These are phyloP conservation scores for Chrysochromulina parva DNA, from an alignment of 78 protist genomes.

Conservation along the genomic window DNA sequence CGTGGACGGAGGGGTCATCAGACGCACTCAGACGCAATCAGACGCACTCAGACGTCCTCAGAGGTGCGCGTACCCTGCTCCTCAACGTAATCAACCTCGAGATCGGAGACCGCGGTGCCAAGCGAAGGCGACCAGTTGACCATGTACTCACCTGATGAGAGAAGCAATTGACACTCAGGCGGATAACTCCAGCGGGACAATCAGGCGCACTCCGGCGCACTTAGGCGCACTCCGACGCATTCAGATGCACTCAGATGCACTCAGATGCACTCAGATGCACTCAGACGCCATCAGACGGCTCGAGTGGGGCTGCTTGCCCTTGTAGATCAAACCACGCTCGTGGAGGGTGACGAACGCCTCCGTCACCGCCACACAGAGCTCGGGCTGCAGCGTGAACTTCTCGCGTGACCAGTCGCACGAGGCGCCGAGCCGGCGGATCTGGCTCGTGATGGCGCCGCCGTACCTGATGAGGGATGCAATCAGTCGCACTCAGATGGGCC, in stretches of 20 bases:
- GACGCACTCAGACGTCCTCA: too few relatives aligned
- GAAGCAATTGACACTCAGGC: too few relatives aligned
- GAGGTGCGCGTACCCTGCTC: neutral
- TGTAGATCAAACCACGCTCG: conserved; percentile 62
- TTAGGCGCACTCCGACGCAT: too few relatives aligned
- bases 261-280: too few relatives aligned
- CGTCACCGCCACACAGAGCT: conserved; percentile 59
- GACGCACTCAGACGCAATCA: too few relatives aligned
- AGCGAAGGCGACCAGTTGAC: conserved; percentile 88
- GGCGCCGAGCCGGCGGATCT: conserved; percentile 69
- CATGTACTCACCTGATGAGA: conserved; percentile 45
- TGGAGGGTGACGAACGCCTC: conserved; percentile 80
- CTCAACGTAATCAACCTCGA: conserved; percentile 72
- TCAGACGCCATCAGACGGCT: too few relatives aligned
- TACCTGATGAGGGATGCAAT: neutral
- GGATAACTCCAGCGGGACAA: too few relatives aligned
- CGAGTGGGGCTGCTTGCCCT: conserved; percentile 36
- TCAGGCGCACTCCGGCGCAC: too few relatives aligned
- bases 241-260: too few relatives aligned
- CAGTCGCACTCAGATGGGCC: neutral
- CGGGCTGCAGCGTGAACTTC: conserved; percentile 78
- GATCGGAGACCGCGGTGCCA: conserved; percentile 76
- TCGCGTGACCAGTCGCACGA: conserved; percentile 90
- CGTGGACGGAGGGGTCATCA: neutral
- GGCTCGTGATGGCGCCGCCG: conserved; percentile 68